Percentiles rank a stretch among this genome's conserved stretches.
phyloP scores from a whole-genome alignment of 2,329 filamentous ascomycete species.

The Paecilomyces dactylethromorphus region DNA sequence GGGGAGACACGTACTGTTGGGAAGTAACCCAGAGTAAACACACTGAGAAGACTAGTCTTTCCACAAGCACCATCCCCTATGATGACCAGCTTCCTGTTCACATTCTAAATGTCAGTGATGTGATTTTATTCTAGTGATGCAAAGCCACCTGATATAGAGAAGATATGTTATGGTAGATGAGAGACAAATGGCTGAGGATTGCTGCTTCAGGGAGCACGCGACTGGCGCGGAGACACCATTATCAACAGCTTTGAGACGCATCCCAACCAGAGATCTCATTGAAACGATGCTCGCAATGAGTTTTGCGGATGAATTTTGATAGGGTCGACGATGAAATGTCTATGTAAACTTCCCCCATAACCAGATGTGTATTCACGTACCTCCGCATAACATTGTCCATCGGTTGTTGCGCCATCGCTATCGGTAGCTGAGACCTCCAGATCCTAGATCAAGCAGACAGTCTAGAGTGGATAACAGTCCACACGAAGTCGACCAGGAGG shows the following conservation, averaged over 20 bases:
- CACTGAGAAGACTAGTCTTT: conserved; percentile 93
- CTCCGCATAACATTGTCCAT: conserved; percentile 45
- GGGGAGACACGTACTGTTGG: conserved; percentile 67
- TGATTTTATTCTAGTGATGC: not conserved
- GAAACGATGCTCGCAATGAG: not conserved
- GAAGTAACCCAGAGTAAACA: conserved; percentile 97
- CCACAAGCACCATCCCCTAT: conserved; percentile 97
- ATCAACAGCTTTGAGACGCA: not conserved
- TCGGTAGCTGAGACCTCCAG: conserved; percentile 7
- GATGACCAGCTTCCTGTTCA: conserved; percentile 81
- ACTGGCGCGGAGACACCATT: not conserved
- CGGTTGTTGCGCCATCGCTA: conserved; percentile 32
- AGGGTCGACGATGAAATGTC: not conserved
- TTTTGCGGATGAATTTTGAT: not conserved
- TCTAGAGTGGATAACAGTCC: conserved; percentile 1
- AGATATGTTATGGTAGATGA: not conserved
- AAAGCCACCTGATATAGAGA: not conserved
- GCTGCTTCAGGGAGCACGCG: not conserved
- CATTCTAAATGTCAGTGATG: conserved; percentile 12
- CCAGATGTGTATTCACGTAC: conserved; percentile 40
- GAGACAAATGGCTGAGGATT: not conserved
- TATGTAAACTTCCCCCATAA: not conserved
- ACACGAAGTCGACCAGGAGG: not conserved
- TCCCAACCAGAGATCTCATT: not conserved
- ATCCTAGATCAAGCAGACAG: conserved; percentile 1